Conservation (phyloP, 805 yeast genomes). For the Debaryomyces castellii region DNA sequence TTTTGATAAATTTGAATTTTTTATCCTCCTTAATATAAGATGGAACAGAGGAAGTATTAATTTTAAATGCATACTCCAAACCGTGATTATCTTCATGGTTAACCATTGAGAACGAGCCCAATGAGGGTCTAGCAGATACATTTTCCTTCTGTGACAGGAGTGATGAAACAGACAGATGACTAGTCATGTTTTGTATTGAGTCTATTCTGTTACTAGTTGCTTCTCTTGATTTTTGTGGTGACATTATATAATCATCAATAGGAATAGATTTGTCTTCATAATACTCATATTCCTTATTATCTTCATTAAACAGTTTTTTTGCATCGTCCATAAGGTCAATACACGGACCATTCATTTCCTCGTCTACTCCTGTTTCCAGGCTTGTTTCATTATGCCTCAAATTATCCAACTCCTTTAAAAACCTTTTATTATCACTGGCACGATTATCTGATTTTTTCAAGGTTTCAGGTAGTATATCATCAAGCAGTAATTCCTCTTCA, state of each 20-base stretch:
- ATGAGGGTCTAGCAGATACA: slow-evolving; percentile 15
- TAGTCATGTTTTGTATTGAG: not conserved
- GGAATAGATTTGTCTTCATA: not conserved
- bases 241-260: slow-evolving; percentile 1
- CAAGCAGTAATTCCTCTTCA: slow-evolving; percentile 10
- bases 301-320: not conserved
- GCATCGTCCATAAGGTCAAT: not conserved
- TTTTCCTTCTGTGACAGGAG: slow-evolving; percentile 15
- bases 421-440: slow-evolving; percentile 11
- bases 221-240: not conserved
- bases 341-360: not conserved
- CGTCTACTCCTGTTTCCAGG: slow-evolving; percentile 1
- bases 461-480: not conserved
- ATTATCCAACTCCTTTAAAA: slow-evolving; percentile 24
- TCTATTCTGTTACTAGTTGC: not conserved
- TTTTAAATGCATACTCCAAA: slow-evolving; percentile 29
- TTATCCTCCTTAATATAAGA: slow-evolving; percentile 39
- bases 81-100: slow-evolving; percentile 27
- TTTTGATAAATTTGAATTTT: slow-evolving; percentile 44
- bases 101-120: slow-evolving; percentile 22
- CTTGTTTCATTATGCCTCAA: slow-evolving; percentile 27
- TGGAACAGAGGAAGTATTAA: slow-evolving; percentile 29
- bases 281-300: not conserved
- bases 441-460: not conserved
- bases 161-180: slow-evolving; percentile 10